Evolutionary conservation across 805 yeast genomes (phyloP).

Genomic region (Cyberlindnera lachancei): DNA sequence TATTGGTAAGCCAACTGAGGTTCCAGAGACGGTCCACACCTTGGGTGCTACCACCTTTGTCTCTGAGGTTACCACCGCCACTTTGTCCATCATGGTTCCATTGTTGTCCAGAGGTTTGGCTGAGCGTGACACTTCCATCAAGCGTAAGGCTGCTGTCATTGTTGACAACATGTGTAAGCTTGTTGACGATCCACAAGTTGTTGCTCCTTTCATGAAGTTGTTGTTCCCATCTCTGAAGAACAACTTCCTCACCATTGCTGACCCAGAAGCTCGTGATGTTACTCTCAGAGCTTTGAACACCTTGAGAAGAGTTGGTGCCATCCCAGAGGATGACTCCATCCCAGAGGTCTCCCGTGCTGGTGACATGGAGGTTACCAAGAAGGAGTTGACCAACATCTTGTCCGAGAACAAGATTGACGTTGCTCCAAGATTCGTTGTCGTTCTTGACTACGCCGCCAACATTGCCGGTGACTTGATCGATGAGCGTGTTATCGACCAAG

Average conservation of each 20-base stretch:
- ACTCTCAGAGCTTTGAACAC: conserved; percentile 96
- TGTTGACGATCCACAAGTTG: conserved; percentile 99
- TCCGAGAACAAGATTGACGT: conserved; percentile 52
- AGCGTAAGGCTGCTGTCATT: conserved; percentile 99
- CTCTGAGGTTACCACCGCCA: conserved; percentile 99
- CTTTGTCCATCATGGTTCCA: conserved; percentile 99
- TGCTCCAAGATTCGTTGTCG: conserved; percentile 72
- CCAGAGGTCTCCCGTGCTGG: conserved; percentile 99
- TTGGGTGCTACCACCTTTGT: conserved; percentile 99
- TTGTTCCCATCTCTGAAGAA: conserved; percentile 93
- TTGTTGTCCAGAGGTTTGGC: conserved; percentile 98
- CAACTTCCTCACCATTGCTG: conserved; percentile 95
- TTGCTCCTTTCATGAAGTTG: conserved; percentile 97
- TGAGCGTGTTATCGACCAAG: conserved; percentile 92
- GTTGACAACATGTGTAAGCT: conserved; percentile 99
- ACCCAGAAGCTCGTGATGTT: conserved; percentile 99
- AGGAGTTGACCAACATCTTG: conserved; percentile 68
- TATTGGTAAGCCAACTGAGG: conserved; percentile 94
- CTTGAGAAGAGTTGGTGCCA: conserved; percentile 97
- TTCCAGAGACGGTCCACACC: conserved; percentile 97
- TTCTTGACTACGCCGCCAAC: conserved; percentile 80
- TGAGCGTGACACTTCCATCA: conserved; percentile 98
- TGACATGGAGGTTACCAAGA: conserved; percentile 84
- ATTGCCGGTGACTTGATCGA: conserved; percentile 99
- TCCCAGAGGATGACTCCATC: conserved; percentile 78